These are phyloP conservation scores for Tolypocladium nubicola DNA, from an alignment of 2,329 filamentous ascomycete species.

Conservation along the genomic window DNA sequence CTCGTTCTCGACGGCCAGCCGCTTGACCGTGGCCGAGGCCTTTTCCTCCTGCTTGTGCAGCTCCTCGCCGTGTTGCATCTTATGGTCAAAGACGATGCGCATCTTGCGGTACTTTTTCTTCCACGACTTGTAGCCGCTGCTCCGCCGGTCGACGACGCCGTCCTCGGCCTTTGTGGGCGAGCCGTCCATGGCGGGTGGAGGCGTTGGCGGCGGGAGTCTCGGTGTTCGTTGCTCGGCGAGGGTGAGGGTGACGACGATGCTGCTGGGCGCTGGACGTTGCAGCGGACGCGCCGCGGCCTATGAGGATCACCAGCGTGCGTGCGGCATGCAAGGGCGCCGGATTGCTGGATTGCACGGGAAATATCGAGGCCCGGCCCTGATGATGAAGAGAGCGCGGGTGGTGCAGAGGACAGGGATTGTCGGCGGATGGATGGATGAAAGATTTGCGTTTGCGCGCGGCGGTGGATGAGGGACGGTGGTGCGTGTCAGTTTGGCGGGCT, in stretches of 20 bases:
- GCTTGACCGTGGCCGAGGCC: slow-evolving; percentile 69
- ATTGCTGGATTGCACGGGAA: not conserved
- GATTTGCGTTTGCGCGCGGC: not conserved
- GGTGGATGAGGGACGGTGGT: not conserved
- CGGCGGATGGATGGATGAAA: not conserved
- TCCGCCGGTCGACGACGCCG: slow-evolving; percentile 25
- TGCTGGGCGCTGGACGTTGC: not conserved
- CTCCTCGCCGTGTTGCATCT: slow-evolving; percentile 71
- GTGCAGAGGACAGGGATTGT: not conserved
- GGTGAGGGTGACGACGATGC: not conserved
- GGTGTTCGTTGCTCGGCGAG: not conserved
- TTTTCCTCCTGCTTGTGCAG: slow-evolving; percentile 74
- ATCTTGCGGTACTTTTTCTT: slow-evolving; percentile 97
- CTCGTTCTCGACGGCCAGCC: slow-evolving; percentile 88
- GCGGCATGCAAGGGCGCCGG: not conserved
- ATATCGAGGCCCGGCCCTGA: not conserved
- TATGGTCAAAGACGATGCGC: slow-evolving; percentile 66
- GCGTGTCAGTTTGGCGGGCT: not conserved
- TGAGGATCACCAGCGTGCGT: not conserved
- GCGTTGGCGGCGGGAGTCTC: not conserved
- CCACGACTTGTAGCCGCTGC: slow-evolving; percentile 54
- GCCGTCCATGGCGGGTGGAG: slow-evolving; percentile 16
- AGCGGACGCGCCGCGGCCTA: not conserved
- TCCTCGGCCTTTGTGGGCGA: slow-evolving; percentile 32
- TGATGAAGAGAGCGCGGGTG: not conserved